A percentile compares a stretch with the other conserved stretches of the same genome.
These are phyloP conservation scores for Teunomyces kruisii DNA, from an alignment of 805 yeast species.

Conservation along the genomic window DNA sequence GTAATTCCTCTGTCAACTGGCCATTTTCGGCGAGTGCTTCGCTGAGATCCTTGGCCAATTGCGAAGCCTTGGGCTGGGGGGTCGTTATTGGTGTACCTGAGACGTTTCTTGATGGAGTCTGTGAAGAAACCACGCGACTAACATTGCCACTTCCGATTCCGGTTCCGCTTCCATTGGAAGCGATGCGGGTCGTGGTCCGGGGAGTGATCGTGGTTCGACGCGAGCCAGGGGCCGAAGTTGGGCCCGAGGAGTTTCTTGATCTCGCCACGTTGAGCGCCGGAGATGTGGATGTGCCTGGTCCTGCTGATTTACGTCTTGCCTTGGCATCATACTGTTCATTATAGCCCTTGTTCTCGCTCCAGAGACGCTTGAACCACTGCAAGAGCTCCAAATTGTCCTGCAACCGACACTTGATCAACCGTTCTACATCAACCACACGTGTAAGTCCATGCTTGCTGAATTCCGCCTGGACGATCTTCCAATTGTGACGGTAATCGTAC, in stretches of 20 bases:
- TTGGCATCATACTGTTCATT: slow-evolving; percentile 65
- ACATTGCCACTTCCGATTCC: background rate
- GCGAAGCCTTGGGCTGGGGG: slow-evolving; percentile 11
- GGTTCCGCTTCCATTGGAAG: slow-evolving; percentile 8
- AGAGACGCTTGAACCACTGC: slow-evolving; percentile 85
- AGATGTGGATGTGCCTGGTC: background rate
- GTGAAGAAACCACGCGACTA: slow-evolving; percentile 3
- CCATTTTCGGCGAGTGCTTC: slow-evolving; percentile 44
- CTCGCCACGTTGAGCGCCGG: background rate
- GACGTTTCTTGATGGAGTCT: slow-evolving; percentile 4
- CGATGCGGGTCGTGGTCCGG: slow-evolving; percentile 7
- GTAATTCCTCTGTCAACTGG: slow-evolving; percentile 48
- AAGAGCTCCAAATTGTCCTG: slow-evolving; percentile 93
- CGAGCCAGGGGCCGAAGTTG: background rate
- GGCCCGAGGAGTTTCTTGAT: slow-evolving; percentile 7
- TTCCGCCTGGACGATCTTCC: slow-evolving; percentile 81
- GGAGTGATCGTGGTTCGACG: slow-evolving; percentile 1
- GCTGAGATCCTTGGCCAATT: slow-evolving; percentile 40
- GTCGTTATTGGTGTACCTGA: slow-evolving; percentile 4
- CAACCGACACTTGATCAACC: slow-evolving; percentile 78
- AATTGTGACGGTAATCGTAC: slow-evolving; percentile 76
- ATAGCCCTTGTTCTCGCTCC: slow-evolving; percentile 75
- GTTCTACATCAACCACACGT: slow-evolving; percentile 77
- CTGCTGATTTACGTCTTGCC: slow-evolving; percentile 12
- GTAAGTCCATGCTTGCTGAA: slow-evolving; percentile 70